These are phyloP conservation scores for Sporisorium scitamineum DNA, from an alignment of 1,284 basidiomycete species.

Conservation along the genomic window DNA sequence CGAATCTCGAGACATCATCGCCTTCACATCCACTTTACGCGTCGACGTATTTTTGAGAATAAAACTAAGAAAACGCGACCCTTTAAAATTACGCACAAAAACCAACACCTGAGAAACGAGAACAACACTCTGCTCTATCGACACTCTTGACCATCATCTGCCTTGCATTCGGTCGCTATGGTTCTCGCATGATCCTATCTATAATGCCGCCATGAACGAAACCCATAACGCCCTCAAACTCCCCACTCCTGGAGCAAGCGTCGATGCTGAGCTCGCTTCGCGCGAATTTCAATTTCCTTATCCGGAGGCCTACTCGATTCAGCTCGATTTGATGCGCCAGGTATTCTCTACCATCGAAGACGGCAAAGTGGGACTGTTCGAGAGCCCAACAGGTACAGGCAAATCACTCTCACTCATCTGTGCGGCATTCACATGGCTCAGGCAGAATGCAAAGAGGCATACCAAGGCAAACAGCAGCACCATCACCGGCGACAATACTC, in stretches of 20 bases:
- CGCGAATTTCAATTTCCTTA: slow-evolving; percentile 62
- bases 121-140: slow-evolving; percentile 9
- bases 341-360: slow-evolving; percentile 84
- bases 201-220: slow-evolving; percentile 6
- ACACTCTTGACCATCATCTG: slow-evolving; percentile 7
- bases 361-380: slow-evolving; percentile 78
- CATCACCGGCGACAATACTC: slow-evolving; percentile 15
- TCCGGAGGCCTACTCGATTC: slow-evolving; percentile 82
- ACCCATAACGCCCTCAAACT: slow-evolving; percentile 15
- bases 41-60: slow-evolving; percentile 6
- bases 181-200: not conserved
- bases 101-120: slow-evolving; percentile 5
- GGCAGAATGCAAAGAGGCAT: slow-evolving; percentile 56
- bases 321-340: slow-evolving; percentile 87
- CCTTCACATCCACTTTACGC: slow-evolving; percentile 24
- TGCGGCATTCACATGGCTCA: slow-evolving; percentile 69
- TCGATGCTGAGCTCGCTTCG: slow-evolving; percentile 23
- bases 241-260: slow-evolving; percentile 16
- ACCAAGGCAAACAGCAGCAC: slow-evolving; percentile 25
- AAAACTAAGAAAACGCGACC: not conserved
- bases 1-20: not conserved
- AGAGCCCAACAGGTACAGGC: slow-evolving; percentile 72
- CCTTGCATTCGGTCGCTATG: not conserved
- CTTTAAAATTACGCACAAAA: not conserved
- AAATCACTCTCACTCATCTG: slow-evolving; percentile 71